Percentiles rank a stretch among this genome's conserved stretches.
Evolutionary conservation across 805 yeast species (phyloP).

Genomic region (Brettanomyces naardenensis): DNA sequence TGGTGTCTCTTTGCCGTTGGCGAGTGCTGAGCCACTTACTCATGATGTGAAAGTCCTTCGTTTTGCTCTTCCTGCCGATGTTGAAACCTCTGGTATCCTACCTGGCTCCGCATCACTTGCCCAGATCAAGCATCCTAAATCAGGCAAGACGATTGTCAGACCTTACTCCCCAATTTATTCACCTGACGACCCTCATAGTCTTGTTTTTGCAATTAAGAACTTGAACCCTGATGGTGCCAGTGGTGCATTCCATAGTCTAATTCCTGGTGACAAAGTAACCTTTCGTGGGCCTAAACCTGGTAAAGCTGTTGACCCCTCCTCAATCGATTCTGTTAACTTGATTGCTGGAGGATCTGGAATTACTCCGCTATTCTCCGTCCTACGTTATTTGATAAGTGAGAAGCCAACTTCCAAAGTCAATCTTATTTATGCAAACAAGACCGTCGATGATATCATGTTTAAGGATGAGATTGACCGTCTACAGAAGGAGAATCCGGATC

Average conservation of each 20-base stretch:
- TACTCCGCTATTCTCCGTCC: slow-evolving; percentile 5
- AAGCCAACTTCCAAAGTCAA: slow-evolving; percentile 1
- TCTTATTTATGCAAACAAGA: background rate
- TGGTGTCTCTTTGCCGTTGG: background rate
- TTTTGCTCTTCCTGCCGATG: background rate
- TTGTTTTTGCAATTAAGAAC: slow-evolving; percentile 6
- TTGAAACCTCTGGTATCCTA: background rate
- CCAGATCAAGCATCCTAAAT: background rate
- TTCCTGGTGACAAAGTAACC: slow-evolving; percentile 4
- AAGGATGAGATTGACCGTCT: slow-evolving; percentile 25
- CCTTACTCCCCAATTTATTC: slow-evolving; percentile 6
- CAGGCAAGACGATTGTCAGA: slow-evolving; percentile 2
- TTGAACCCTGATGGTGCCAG: slow-evolving; percentile 3
- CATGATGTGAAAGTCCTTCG: slow-evolving; percentile 2
- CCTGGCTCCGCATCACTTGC: slow-evolving; percentile 1
- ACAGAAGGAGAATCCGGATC: slow-evolving; percentile 11
- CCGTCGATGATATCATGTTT: background rate
- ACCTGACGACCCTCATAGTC: slow-evolving; percentile 1
- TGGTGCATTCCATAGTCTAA: background rate
- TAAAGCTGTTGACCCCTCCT: background rate
- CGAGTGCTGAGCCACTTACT: background rate
- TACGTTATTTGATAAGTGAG: slow-evolving; percentile 2
- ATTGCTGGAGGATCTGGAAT: slow-evolving; percentile 9
- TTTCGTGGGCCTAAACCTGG: slow-evolving; percentile 4
- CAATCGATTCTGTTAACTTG: slow-evolving; percentile 3